Base-by-base conservation (phyloP, 2,329 filamentous ascomycete species). In the Emmonsiellopsis sp. region DNA sequence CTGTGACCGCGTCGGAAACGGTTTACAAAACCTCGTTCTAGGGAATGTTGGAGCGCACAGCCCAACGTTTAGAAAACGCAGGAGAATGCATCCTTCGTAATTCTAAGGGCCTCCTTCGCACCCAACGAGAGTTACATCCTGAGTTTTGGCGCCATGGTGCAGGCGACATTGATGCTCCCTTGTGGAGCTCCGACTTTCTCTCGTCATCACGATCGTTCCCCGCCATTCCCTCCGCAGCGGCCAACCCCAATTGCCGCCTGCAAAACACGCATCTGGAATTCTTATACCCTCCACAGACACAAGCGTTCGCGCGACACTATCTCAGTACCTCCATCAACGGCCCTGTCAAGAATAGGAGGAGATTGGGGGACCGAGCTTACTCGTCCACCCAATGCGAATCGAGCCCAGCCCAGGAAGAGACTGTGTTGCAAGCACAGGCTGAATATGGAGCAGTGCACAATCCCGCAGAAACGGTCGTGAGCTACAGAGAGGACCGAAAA, bases 31-130 rank as follows among this genome's bases (percentile, higher is more conserved):
- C 43, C 34, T 14, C 34, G 45, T 17, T 49, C 44, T 40, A 66
- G 70, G 74, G 70, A 65, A 77, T 77, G 75, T 73, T 77, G 63
- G 74, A 77, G 73, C 73, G 74, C 64, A 71, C 74, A 60, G 68
- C 71, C 56, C 68, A 72, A 68, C 74, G 71, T 63, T 67, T 77
- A 64, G 74, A 77, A 65, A 73, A 67, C 68, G 74, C 73, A 62
- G 72, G 73, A 61, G 68, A 73, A 65, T 69, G 70, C 67, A 63
- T 75, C 57, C 63, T 74, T 56, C 68, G 67, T 58, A 67, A 71
- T 57, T 60, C 70, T 51, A 68, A 69, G 55, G 62, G 63, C 53
- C 63, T 65, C n/a, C 59, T 73, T 59, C 68, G 70, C 58, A 65
- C 62, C 49, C 61, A 60, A 56, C 63, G 64, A 47, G 60, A 64